Percentiles rank a stretch among this genome's conserved stretches.
Evolutionary conservation across 108 stramenopile species (phyloP).

Genomic region (Cafeteria roenbergensis): DNA sequence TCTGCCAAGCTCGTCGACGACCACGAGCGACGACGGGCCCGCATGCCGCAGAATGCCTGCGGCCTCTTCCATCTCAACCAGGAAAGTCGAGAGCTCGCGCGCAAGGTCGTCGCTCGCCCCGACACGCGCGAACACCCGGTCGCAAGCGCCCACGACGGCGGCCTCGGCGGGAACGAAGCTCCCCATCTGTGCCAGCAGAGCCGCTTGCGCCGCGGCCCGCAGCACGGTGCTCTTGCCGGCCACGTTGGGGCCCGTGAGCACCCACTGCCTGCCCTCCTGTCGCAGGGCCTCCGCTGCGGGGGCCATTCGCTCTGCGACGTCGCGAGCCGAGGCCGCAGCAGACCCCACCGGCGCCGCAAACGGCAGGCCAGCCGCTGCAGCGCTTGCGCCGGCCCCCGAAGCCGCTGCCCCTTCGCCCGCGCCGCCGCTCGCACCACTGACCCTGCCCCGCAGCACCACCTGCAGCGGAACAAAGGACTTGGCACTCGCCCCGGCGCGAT

Average conservation of each 20-base stretch:
- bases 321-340: not conserved
- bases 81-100: conserved; percentile 77
- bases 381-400: no score
- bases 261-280: not conserved
- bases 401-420: no score
- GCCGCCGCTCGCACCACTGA: no score
- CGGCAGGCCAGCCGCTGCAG: no score
- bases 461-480: no score
- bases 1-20: conserved; percentile 82
- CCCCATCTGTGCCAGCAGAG: conserved; percentile 77
- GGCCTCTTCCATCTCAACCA: conserved; percentile 82
- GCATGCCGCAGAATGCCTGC: conserved; percentile 68
- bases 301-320: not conserved
- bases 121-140: conserved; percentile 64
- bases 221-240: conserved; percentile 29
- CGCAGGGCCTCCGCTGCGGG: not conserved
- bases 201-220: conserved; percentile 52
- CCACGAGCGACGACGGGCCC: conserved; percentile 58
- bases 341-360: not conserved
- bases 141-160: conserved; percentile 53
- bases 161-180: conserved; percentile 77
- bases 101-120: conserved; percentile 75
- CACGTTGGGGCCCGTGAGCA: conserved; percentile 34
- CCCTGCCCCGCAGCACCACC: no score
- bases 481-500: no score